Evolutionary conservation across 768 basidiomycete species (phyloP), one percentile per base, ranked within the genome.

Genomic region (Amanita fuliginea): DNA sequence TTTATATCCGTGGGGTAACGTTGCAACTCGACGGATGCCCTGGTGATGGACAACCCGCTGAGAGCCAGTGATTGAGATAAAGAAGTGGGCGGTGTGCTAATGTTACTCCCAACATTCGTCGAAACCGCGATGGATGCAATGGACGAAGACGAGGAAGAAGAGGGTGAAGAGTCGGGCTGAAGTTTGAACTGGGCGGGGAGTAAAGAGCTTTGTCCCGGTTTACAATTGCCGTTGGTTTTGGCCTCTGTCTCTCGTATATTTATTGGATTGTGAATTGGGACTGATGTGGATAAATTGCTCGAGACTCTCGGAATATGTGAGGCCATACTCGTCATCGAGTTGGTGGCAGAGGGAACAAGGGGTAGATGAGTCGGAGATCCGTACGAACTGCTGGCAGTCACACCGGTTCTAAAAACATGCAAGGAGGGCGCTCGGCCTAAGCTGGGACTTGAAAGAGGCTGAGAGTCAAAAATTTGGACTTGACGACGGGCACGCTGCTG

Each of bases 381-480:
- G 54, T 70, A 73, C 51, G 72, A 73, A 39, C 67, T 64, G 54
- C 64, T 64, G 21, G 65, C 69, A 46, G 59, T 21, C 18, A 8
- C 64, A 41, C 54, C 55, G 47, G 57, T 62, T 30, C 57, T 58
- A 18, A 57, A 59, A 28, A 54, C 60, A 49, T 56, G 62, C 47
- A 59, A 57, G 53, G 60, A 55, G 47, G 59, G 56, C 43, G 62
- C 60, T 30, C 62, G 54, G n/a, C 66, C 65, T 28, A 58, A 53
- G 54, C 67, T 69, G 11, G 77, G 77, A 57, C 82, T 86, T 4
- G 80, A 65, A 21, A 90, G 62, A 26, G 87, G 87, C 60, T 90
- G 87, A 2, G 87, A 90, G 59, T 85, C 75, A 57, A 87, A 86
- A 32, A 89, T 90, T 57, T 88, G 82, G 37, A 89, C 86, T 51